Percentiles rank a stretch among this genome's conserved stretches.
phyloP scores from a whole-genome alignment of 2,329 filamentous ascomycete species.

The Penicillium frequentans region DNA sequence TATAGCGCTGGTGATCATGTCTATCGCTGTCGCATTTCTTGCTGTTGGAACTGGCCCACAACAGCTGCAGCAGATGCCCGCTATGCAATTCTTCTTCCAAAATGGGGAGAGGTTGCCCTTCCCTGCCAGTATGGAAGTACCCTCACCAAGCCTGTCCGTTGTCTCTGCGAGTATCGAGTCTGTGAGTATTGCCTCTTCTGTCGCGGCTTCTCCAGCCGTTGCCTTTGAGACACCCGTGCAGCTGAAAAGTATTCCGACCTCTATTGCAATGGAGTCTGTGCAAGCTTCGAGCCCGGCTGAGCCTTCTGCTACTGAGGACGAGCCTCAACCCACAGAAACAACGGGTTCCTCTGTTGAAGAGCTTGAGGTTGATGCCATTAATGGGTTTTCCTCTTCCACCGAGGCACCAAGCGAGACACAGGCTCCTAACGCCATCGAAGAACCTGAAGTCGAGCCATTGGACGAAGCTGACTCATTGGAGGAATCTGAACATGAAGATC shows the following conservation, averaged over 20 bases:
- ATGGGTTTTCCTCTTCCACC: neutral
- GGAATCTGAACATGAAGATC: neutral
- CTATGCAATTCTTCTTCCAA: slow-evolving; percentile 16
- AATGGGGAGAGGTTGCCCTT: neutral
- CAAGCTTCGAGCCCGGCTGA: neutral
- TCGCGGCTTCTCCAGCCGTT: neutral
- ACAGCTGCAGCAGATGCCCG: neutral
- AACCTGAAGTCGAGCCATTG: neutral
- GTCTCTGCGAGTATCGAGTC: neutral
- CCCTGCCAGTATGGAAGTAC: neutral
- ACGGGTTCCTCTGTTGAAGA: neutral
- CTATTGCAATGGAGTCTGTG: neutral
- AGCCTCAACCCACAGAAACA: neutral
- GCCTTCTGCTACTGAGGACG: neutral
- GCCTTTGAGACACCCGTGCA: neutral
- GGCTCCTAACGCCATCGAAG: neutral
- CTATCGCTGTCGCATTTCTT: slow-evolving; percentile 10
- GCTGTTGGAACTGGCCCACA: slow-evolving; percentile 5
- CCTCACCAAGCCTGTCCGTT: neutral
- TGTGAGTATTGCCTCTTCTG: neutral
- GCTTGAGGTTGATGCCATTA: too few relatives aligned
- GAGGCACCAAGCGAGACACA: neutral
- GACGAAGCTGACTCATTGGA: neutral
- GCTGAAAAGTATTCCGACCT: neutral
- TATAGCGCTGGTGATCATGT: slow-evolving; percentile 32